Conservation (phyloP, 805 yeast genomes). For the Grigorovia yakushimaensis region DNA sequence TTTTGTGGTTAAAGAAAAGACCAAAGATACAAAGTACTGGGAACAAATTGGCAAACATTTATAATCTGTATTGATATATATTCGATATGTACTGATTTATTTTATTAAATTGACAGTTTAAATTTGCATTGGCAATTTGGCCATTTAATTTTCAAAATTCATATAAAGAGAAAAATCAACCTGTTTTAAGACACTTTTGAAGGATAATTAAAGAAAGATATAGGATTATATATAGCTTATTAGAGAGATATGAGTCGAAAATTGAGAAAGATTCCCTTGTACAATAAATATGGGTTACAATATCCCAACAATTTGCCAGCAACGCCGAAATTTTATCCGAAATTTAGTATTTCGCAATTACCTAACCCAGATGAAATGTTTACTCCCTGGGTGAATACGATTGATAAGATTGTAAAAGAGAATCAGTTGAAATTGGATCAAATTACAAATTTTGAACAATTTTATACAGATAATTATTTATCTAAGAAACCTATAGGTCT, state of each 20-base stretch:
- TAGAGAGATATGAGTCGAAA: neutral
- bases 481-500: constrained; percentile 26
- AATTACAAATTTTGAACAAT: constrained; percentile 13
- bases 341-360: constrained; percentile 11
- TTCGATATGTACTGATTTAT: neutral
- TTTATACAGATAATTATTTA: constrained; percentile 18
- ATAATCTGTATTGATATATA: neutral
- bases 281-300: constrained; percentile 16
- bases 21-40: too few species aligned
- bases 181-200: too few species aligned
- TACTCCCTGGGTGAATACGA: constrained; percentile 21
- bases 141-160: too few species aligned
- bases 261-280: constrained; percentile 15
- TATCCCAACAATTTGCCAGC: constrained; percentile 12
- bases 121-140: neutral
- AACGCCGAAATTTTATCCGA: constrained; percentile 4
- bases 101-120: neutral
- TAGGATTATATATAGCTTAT: too few species aligned
- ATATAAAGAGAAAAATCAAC: too few species aligned
- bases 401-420: constrained; percentile 10
- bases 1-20: too few species aligned
- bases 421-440: constrained; percentile 10
- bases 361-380: constrained; percentile 17
- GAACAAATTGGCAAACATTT: neutral
- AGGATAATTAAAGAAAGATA: too few species aligned